Evolutionary conservation across 768 basidiomycete genomes (phyloP), one percentile per base, ranked within the genome.

Genomic region (Gloeostereum incarnatum): DNA sequence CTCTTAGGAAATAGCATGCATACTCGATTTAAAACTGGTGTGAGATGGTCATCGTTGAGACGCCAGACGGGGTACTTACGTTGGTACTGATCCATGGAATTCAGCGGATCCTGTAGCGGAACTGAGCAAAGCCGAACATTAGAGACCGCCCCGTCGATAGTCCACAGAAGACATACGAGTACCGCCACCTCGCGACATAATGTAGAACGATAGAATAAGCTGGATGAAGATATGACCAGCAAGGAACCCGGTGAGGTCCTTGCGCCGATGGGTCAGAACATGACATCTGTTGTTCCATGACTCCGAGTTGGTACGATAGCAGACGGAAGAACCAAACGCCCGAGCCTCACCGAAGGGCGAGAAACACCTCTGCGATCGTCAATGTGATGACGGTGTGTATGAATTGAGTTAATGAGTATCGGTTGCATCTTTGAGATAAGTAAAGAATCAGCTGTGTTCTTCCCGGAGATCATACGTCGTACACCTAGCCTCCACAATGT

Each of bases 261-360:
- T 42, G 22, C 49, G 49, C 36, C 42, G 49, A 4, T 42, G 31
- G 16, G 41, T 45, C 17, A 51, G 38, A 23, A 47, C 45, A 24
- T 51, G 39, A 9, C 46, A 45, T 27, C 50, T 51, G 21, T 5
- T 18, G n/a, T 2, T 13, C 10, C 11, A 16, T 34, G 19, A 24
- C 4, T 43, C 21, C 19, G 14, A 9, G 14, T 17, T 26, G 16
- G 16, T 6, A 34, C 36, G n/a, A 3, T 24, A 14, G 16, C 22
- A 5, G 6, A 30, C 35, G 8, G n/a, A n/a, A n/a, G n/a, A n/a
- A n/a, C n/a, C n/a, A n/a, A n/a, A n/a, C n/a, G n/a, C n/a, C n/a
- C n/a, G n/a, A n/a, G n/a, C n/a, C n/a, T n/a, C 10, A 51, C 50
- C 50, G 41, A 26, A 49, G 25, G 1, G 48, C 42, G 13, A 49